Evolutionary conservation across 495 filamentous ascomycete species (phyloP).

Genomic region (Amphirosellinia nigrospora): DNA sequence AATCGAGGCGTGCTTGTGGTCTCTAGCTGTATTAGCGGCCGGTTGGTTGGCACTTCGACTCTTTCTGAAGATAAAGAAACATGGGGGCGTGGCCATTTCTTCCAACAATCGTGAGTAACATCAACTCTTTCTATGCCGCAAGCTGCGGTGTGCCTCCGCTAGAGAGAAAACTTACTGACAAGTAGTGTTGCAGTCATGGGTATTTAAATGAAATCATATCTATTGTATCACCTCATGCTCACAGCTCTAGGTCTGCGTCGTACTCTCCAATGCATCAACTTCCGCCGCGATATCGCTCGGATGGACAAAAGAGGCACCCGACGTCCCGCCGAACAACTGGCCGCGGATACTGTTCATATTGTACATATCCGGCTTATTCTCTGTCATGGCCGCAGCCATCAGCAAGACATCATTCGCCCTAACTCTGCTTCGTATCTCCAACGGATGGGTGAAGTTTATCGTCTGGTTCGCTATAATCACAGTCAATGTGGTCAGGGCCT

Average conservation of each 20-base stretch:
- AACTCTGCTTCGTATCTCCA: slow-evolving; percentile 41
- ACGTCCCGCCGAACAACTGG: slow-evolving; percentile 23
- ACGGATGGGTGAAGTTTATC: slow-evolving; percentile 26
- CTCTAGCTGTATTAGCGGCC: slow-evolving; percentile 3
- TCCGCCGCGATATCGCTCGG: slow-evolving; percentile 29
- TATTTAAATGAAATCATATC: background rate
- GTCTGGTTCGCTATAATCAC: slow-evolving; percentile 39
- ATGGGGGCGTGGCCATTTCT: slow-evolving; percentile 41
- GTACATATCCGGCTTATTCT: slow-evolving; percentile 23
- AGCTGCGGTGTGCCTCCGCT: too few relatives aligned
- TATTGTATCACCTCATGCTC: background rate
- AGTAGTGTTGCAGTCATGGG: background rate
- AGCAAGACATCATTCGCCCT: slow-evolving; percentile 46
- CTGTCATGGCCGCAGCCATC: slow-evolving; percentile 38
- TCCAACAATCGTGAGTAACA: slow-evolving; percentile 10
- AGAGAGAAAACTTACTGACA: background rate
- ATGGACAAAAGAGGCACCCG: slow-evolving; percentile 30
- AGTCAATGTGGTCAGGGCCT: slow-evolving; percentile 37
- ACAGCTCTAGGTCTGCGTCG: slow-evolving; percentile 29
- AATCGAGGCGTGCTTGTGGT: slow-evolving; percentile 13
- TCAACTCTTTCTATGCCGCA: background rate
- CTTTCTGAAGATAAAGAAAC: slow-evolving; percentile 39
- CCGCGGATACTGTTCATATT: slow-evolving; percentile 26
- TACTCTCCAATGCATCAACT: slow-evolving; percentile 27
- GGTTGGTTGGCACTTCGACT: slow-evolving; percentile 35